Percentiles rank a stretch among this genome's conserved stretches.
phyloP scores from a whole-genome alignment of 2,329 filamentous ascomycete genomes.

The Penicillium sp. region DNA sequence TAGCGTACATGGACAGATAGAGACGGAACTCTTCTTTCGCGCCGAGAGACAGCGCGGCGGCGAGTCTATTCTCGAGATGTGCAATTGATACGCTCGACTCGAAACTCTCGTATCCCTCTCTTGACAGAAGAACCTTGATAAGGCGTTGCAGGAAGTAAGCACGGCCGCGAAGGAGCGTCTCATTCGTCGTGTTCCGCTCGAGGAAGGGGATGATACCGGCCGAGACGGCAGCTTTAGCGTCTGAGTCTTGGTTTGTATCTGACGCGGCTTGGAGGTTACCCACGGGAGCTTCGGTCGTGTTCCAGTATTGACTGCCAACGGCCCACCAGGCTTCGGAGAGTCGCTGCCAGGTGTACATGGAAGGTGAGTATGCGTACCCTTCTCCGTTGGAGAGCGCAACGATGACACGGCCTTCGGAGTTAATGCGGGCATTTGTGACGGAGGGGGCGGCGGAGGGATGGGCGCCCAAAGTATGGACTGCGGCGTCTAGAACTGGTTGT shows the following conservation, averaged over 20 bases:
- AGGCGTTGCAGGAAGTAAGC: slow-evolving; percentile 90
- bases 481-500: slow-evolving; percentile 85
- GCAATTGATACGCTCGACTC: slow-evolving; percentile 91
- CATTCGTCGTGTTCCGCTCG: slow-evolving; percentile 92
- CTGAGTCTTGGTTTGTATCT: slow-evolving; percentile 63
- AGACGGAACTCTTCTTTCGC: slow-evolving; percentile 91
- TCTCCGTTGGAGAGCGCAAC: slow-evolving; percentile 95
- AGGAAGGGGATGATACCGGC: slow-evolving; percentile 92
- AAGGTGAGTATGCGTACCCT: slow-evolving; percentile 84
- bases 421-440: slow-evolving; percentile 88
- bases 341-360: slow-evolving; percentile 90
- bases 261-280: slow-evolving; percentile 74
- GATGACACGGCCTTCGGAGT: slow-evolving; percentile 82
- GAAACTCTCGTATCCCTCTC: slow-evolving; percentile 89
- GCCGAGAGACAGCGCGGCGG: slow-evolving; percentile 81
- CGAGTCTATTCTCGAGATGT: slow-evolving; percentile 92
- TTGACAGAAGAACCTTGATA: slow-evolving; percentile 84
- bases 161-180: slow-evolving; percentile 87
- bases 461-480: slow-evolving; percentile 75
- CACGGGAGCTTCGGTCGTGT: slow-evolving; percentile 90
- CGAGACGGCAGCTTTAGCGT: slow-evolving; percentile 67
- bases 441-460: slow-evolving; percentile 81
- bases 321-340: slow-evolving; percentile 99
- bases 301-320: slow-evolving; percentile 98
- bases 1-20: slow-evolving; percentile 98